phyloP scores from a whole-genome alignment of 2,329 filamentous ascomycete genomes.

The Penicillium sp. region DNA sequence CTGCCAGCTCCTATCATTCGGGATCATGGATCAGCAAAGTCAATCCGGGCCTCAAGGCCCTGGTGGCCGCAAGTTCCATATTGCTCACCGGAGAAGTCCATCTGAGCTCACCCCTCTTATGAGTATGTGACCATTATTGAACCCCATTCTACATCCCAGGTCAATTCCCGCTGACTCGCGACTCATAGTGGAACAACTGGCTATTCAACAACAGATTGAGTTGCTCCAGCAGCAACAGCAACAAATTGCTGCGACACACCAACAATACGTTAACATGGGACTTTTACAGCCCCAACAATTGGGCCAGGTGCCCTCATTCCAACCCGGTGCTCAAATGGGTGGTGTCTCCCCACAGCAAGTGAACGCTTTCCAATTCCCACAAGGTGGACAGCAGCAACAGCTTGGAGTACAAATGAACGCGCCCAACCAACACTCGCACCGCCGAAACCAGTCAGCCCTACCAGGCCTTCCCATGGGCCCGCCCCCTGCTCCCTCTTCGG shows the following conservation, averaged over 20 bases:
- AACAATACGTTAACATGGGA: slow-evolving; percentile 97
- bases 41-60: slow-evolving; percentile 63
- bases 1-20: slow-evolving; percentile 22
- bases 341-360: slow-evolving; percentile 70
- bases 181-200: slow-evolving; percentile 84
- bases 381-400: slow-evolving; percentile 71
- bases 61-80: slow-evolving; percentile 87
- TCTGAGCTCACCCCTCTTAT: slow-evolving; percentile 96
- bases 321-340: slow-evolving; percentile 67
- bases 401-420: slow-evolving; percentile 72
- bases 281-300: slow-evolving; percentile 88
- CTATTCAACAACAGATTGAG: slow-evolving; percentile 97
- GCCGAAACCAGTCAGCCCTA: slow-evolving; percentile 95
- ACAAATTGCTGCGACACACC: slow-evolving; percentile 92
- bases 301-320: slow-evolving; percentile 69
- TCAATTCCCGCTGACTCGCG: slow-evolving; percentile 4
- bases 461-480: slow-evolving; percentile 90
- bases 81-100: slow-evolving; percentile 93
- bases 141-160: background rate
- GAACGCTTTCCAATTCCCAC: slow-evolving; percentile 86
- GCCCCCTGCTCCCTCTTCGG: slow-evolving; percentile 87
- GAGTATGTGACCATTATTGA: slow-evolving; percentile 66
- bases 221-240: slow-evolving; percentile 96
- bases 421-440: slow-evolving; percentile 82
- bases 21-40: slow-evolving; percentile 67